These are phyloP conservation scores for Lachnellula occidentalis DNA, from an alignment of 2,329 filamentous ascomycete species.

Conservation along the genomic window DNA sequence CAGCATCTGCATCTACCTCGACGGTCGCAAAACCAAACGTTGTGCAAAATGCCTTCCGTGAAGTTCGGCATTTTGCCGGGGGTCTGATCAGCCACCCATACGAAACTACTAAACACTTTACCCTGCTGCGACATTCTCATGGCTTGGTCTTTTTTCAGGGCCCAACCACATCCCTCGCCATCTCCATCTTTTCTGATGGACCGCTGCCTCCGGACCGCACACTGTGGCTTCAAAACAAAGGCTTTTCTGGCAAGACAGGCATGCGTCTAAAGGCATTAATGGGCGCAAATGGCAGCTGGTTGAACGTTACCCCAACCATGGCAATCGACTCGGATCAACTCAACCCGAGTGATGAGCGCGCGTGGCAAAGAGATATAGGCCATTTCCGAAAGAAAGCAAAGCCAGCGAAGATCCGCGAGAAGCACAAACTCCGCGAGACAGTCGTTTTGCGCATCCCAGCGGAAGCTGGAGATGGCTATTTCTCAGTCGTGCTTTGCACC, in stretches of 20 bases:
- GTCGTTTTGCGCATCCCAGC: conserved; percentile 60
- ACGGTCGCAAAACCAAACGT: conserved; percentile 1
- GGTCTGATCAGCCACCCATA: conserved; percentile 58
- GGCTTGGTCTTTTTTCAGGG: conserved; percentile 63
- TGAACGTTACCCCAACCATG: conserved; percentile 59
- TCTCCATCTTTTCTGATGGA: conserved; percentile 58
- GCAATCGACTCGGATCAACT: conserved; percentile 44
- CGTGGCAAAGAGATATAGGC: conserved; percentile 61
- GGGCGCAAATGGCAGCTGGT: conserved; percentile 54
- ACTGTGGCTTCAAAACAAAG: conserved; percentile 63
- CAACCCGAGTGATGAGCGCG: conserved; percentile 53
- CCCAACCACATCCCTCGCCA: conserved; percentile 54
- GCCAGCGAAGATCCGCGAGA: conserved; percentile 35
- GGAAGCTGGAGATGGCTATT: conserved; percentile 60
- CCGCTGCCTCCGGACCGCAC: conserved; percentile 52
- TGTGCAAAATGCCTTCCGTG: conserved; percentile 32
- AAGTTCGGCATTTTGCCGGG: conserved; percentile 60
- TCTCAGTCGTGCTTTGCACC: conserved; percentile 58
- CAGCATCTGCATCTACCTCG: not conserved
- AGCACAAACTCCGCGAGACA: conserved; percentile 55
- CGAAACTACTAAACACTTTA: conserved; percentile 61
- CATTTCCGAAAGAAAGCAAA: conserved; percentile 54
- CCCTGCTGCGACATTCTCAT: conserved; percentile 60
- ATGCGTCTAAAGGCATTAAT: conserved; percentile 61
- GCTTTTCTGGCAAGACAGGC: conserved; percentile 62